Percentiles rank a stretch among this genome's conserved stretches.
These are phyloP conservation scores for Solidago caesia DNA, from an alignment of 129 eudicot genomes.

Conservation along the genomic window DNA sequence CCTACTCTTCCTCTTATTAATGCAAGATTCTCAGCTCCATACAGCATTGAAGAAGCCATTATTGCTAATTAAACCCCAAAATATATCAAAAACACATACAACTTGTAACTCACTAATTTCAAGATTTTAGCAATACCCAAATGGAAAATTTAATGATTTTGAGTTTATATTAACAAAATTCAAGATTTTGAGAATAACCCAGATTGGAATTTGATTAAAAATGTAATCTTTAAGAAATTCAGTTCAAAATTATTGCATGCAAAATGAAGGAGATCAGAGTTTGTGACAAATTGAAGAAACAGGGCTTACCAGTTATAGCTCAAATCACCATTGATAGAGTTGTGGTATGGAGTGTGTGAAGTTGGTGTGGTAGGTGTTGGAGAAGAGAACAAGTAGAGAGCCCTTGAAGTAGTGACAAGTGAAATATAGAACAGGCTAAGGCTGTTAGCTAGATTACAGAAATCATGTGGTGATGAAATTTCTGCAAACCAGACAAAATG, in stretches of 20 bases:
- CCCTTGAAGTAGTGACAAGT: slow-evolving; percentile 23
- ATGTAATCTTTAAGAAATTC: slow-evolving; percentile 1
- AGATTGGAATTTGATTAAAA: background rate
- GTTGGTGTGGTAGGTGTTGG: slow-evolving; percentile 19
- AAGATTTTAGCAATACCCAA: slow-evolving; percentile 13
- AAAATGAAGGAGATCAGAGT: slow-evolving; percentile 6
- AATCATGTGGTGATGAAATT: slow-evolving; percentile 29
- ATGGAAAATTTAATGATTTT: slow-evolving; percentile 2
- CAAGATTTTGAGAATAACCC: background rate
- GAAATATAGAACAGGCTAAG: slow-evolving; percentile 23
- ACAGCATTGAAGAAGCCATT: slow-evolving; percentile 46
- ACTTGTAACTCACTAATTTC: slow-evolving; percentile 11
- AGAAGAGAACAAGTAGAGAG: slow-evolving; percentile 18
- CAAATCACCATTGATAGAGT: slow-evolving; percentile 27
- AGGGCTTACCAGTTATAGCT: slow-evolving; percentile 25
- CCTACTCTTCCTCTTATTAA: slow-evolving; percentile 29
- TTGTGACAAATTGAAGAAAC: slow-evolving; percentile 19
- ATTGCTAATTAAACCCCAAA: slow-evolving; percentile 8
- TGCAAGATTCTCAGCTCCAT: slow-evolving; percentile 41
- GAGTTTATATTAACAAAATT: slow-evolving; percentile 1
- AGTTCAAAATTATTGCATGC: slow-evolving; percentile 21
- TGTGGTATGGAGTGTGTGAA: slow-evolving; percentile 17
- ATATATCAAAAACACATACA: background rate
- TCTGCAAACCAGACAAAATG: slow-evolving; percentile 14
- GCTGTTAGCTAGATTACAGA: slow-evolving; percentile 23